phyloP scores from a whole-genome alignment of 2,329 filamentous ascomycete species.

The Parastagonospora nodorum region DNA sequence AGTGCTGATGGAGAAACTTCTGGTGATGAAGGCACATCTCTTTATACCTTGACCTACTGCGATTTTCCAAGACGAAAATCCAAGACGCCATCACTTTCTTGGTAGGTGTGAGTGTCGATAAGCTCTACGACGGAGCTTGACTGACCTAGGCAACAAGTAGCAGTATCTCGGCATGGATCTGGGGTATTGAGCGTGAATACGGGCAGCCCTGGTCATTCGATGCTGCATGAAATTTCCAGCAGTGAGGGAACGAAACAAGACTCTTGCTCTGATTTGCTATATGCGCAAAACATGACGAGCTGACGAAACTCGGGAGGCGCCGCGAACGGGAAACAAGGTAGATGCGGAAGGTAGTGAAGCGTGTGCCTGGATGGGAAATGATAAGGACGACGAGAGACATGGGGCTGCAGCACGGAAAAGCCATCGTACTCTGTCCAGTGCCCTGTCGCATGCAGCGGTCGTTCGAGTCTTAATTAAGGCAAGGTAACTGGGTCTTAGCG shows the following conservation, averaged over 20 bases:
- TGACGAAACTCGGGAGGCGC: background rate
- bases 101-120: constrained; percentile 16
- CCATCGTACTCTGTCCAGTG: constrained; percentile 20
- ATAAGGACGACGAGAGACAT: constrained; percentile 21
- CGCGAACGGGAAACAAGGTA: constrained; percentile 6
- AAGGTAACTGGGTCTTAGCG: constrained; percentile 23
- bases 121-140: constrained; percentile 24
- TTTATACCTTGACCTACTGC: constrained; percentile 27
- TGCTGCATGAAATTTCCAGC: constrained; percentile 11
- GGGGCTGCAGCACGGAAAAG: constrained; percentile 15
- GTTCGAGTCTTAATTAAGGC: constrained; percentile 29
- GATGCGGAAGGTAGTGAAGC: constrained; percentile 21
- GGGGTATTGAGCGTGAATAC: constrained; percentile 24
- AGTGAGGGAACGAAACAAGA: constrained; percentile 10
- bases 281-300: constrained; percentile 4
- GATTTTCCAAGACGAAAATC: constrained; percentile 6
- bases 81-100: constrained; percentile 8
- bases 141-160: constrained; percentile 28
- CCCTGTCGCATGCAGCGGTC: constrained; percentile 23
- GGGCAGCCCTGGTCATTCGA: constrained; percentile 20
- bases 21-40: constrained; percentile 8
- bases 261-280: constrained; percentile 12
- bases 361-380: constrained; percentile 13
- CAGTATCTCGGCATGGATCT: constrained; percentile 23
- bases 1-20: constrained; percentile 17